Percentiles rank a stretch among this genome's conserved stretches.
These are phyloP conservation scores for Dictyostelium firmibasis DNA, from an alignment of 78 protist species.

Conservation along the genomic window DNA sequence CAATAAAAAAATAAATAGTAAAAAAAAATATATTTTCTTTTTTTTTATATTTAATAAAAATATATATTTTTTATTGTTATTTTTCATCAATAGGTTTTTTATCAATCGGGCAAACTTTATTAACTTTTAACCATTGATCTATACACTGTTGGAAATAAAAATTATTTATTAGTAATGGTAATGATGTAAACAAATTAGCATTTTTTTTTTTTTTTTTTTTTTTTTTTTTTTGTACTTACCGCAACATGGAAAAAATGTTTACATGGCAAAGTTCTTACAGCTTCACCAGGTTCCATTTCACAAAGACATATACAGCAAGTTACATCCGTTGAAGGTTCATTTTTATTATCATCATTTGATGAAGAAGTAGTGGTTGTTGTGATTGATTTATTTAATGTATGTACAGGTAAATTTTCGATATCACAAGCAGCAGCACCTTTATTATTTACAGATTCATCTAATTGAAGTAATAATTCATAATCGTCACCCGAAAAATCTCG, in stretches of 20 bases:
- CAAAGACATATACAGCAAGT: conserved; percentile 30
- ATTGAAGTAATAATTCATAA: conserved; percentile 40
- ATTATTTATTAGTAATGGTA: too few species aligned
- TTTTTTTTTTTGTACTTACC: background rate
- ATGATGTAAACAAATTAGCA: too few species aligned
- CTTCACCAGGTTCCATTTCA: conserved; percentile 29
- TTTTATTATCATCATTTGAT: background rate
- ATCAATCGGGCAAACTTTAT: conserved; percentile 20
- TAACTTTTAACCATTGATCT: conserved; percentile 21
- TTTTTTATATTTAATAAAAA: background rate
- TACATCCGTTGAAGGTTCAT: background rate
- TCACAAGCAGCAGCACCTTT: conserved; percentile 14
- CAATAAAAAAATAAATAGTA: background rate
- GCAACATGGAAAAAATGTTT: conserved; percentile 12
- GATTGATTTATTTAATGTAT: background rate
- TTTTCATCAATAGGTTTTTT: background rate
- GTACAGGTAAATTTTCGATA: conserved; percentile 31
- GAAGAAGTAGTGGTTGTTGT: background rate
- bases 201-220: too few species aligned
- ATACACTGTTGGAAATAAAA: background rate
- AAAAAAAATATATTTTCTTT: background rate
- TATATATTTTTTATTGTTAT: too few species aligned
- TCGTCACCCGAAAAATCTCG: conserved; percentile 46
- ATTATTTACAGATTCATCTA: conserved; percentile 61
- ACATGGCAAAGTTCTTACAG: conserved; percentile 22